phyloP scores from a whole-genome alignment of 2,329 filamentous ascomycete genomes.

The Fusarium pininemorale region DNA sequence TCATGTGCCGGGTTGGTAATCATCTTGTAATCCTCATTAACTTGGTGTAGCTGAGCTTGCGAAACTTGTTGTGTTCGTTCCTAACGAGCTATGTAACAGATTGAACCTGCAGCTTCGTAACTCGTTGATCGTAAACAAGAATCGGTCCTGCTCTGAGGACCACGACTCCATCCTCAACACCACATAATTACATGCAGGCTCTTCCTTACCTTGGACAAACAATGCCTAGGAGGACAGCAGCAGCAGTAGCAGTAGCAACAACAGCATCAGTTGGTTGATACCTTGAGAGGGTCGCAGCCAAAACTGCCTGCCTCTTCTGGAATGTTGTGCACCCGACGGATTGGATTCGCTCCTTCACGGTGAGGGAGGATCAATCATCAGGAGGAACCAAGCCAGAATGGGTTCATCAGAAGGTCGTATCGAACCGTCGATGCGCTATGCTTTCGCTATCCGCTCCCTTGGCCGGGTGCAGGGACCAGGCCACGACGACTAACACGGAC shows the following conservation, averaged over 20 bases:
- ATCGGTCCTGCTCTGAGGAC: conserved; percentile 9
- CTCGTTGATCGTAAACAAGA: conserved; percentile 5
- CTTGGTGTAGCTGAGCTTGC: not conserved
- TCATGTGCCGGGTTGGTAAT: conserved; percentile 27
- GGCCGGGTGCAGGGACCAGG: conserved; percentile 31
- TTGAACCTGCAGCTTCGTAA: not conserved
- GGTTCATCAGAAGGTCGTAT: conserved; percentile 21
- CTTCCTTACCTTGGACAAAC: not conserved
- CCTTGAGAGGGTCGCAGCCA: not conserved
- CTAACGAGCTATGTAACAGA: not conserved
- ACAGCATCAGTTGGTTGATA: not conserved
- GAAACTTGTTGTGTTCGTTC: not conserved
- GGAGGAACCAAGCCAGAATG: conserved; percentile 25
- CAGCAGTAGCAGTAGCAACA: not conserved
- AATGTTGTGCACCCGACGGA: conserved; percentile 21
- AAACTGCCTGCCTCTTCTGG: conserved; percentile 17
- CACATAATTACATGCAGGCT: not conserved
- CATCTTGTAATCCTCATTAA: conserved; percentile 13
- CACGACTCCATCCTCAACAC: conserved; percentile 26
- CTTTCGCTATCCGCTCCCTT: conserved; percentile 14
- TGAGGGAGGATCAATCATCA: conserved; percentile 12
- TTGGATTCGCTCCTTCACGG: conserved; percentile 20
- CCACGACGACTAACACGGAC: conserved; percentile 11
- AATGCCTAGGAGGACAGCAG: not conserved
- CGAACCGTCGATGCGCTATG: conserved; percentile 15